Evolutionary conservation across 257 asterid species (phyloP), one percentile per base, ranked within the genome.

Genomic region (Mentha longifolia): DNA sequence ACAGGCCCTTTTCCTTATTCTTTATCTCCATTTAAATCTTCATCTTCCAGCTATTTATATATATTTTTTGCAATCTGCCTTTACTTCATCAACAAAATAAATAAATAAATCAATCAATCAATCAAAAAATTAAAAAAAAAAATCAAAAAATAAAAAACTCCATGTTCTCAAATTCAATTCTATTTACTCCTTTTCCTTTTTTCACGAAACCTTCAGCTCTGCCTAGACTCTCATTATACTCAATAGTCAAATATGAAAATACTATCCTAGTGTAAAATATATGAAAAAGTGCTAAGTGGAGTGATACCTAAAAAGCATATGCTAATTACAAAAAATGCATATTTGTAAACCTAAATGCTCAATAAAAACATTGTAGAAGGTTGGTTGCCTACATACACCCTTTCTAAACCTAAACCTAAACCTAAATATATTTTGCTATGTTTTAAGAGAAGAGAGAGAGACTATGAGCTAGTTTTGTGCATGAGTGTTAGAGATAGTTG

Each of bases 131-230:
- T 1, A 22, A 13, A 11, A 28, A 25, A 0, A 28, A 0, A 20
- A 54, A 9, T 0, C 3, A 20, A 20, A 54, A 19, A 9, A 12
- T 13, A 28, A 13, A 28, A 6, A 28, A 28, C 0, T 57, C 58
- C 82, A 67, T 73, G 69, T 73, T 74, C 64, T 55, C 76, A 16
- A 41, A 73, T 78, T 68, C 28, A 77, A 73, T 78, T 73, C 75
- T 17, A 51, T 57, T 67, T 45, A 65, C 70, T 50, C 20, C 74
- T 42, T 71, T 65, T 65, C 41, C 68, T n/a, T 67, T 22, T 52
- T 74, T 51, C 51, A 22, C 16, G 25, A 30, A 51, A 62, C 14
- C 70, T 61, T 31, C 20, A 16, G 22, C 20, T 39, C 17, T 51
- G 63, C 37, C 54, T 49, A 47, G 30, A 14, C 43, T 49, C 61